phyloP scores from a whole-genome alignment of 192 early-diverging fungal species.

The Gorgonomyces haynaldii region DNA sequence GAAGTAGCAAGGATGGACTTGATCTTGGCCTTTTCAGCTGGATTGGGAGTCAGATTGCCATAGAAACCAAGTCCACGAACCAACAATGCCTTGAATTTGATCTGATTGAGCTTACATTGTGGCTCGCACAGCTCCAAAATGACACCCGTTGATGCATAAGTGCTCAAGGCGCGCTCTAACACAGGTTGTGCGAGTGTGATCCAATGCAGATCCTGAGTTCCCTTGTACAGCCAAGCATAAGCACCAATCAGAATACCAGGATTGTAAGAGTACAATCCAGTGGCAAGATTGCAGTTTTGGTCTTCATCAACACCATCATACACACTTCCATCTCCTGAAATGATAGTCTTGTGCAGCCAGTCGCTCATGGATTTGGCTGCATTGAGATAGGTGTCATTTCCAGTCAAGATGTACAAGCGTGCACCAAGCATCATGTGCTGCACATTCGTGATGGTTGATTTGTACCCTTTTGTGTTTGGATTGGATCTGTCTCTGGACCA shows the following conservation, averaged over 20 bases:
- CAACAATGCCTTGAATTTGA: background rate
- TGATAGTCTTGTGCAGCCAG: background rate
- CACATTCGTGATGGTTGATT: conserved; percentile 30
- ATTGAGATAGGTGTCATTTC: conserved; percentile 15
- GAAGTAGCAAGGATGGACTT: background rate
- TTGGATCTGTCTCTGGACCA: conserved; percentile 25
- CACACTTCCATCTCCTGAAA: background rate
- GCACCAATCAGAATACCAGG: background rate
- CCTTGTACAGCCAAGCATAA: conserved; percentile 2
- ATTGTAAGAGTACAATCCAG: background rate
- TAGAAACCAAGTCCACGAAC: background rate
- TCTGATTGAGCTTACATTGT: background rate
- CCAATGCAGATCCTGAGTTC: background rate
- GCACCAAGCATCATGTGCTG: conserved; percentile 21
- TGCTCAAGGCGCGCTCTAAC: background rate
- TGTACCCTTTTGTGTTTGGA: conserved; percentile 11
- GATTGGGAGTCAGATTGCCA: background rate
- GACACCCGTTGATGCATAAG: background rate
- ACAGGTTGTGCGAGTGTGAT: background rate
- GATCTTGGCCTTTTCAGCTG: background rate
- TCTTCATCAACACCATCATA: background rate
- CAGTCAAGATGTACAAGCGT: conserved; percentile 17
- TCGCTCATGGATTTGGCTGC: background rate
- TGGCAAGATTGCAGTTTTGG: background rate
- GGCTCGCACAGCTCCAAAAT: conserved; percentile 5